Percentiles rank a stretch among this genome's conserved stretches.
Conservation (phyloP, 164 flowering plant genomes). For the Sedum album region DNA sequence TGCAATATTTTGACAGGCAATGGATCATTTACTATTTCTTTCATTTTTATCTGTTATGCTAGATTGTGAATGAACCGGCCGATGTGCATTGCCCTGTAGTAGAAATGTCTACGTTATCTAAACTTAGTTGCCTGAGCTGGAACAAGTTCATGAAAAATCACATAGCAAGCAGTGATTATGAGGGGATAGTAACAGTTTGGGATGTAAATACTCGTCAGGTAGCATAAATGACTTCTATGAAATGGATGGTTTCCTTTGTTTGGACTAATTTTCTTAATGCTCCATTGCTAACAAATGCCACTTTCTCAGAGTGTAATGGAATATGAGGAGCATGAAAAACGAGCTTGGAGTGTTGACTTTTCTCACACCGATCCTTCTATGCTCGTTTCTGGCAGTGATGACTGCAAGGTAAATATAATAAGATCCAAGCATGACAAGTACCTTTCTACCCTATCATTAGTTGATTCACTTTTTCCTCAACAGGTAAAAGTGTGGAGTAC, state of each 20-base stretch:
- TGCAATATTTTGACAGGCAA: neutral
- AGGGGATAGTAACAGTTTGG: slow-evolving; percentile 92
- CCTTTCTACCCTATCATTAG: neutral
- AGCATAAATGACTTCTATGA: slow-evolving; percentile 7
- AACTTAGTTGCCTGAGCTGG: slow-evolving; percentile 96
- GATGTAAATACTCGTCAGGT: slow-evolving; percentile 81
- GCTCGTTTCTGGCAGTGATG: slow-evolving; percentile 46
- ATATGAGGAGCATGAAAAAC: slow-evolving; percentile 89
- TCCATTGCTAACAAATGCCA: neutral
- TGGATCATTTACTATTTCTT: neutral
- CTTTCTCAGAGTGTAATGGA: slow-evolving; percentile 71
- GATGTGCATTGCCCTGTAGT: slow-evolving; percentile 78
- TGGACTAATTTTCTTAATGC: neutral
- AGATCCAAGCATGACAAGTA: neutral
- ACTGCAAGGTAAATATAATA: slow-evolving; percentile 53
- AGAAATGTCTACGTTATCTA: slow-evolving; percentile 77
- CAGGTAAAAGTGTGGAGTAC: slow-evolving; percentile 95
- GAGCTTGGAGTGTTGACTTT: slow-evolving; percentile 78
- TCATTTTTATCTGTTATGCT: slow-evolving; percentile 8
- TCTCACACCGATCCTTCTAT: slow-evolving; percentile 40
- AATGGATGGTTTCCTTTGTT: neutral
- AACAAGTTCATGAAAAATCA: slow-evolving; percentile 65
- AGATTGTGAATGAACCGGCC: slow-evolving; percentile 83
- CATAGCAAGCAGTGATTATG: slow-evolving; percentile 90
- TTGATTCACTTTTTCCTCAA: neutral